Base-by-base conservation (phyloP, 306 rosid genomes). In the Ochetophila trinervis region DNA sequence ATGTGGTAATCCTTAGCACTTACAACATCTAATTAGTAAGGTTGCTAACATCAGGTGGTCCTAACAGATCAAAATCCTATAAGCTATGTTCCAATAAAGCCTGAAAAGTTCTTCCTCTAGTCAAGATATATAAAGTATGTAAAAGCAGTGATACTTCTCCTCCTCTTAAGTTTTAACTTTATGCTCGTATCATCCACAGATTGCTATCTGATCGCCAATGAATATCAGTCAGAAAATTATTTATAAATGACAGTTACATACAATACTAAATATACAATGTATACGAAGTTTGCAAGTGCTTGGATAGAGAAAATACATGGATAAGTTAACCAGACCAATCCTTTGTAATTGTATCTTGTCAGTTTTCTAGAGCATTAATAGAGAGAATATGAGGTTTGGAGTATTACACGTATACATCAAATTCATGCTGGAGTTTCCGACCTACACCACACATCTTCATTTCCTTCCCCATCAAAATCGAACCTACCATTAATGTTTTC, bases 361-460 rank as follows among this genome's bases (percentile, higher is more conserved):
- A 53, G 52, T 27, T 52, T n/a, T 53, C 53, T 18, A 17, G 40
- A 67, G 51, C 32, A 23, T 40, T 34, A n/a, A n/a, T n/a, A 11
- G 45, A 57, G 30, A 27, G 57, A 1, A 27, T 49, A 35, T 34
- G 70, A 62, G 69, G 86, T 44, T 73, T 63, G 49, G 66, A 76
- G 24, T 47, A 62, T 50, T 64, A 67, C 79, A 69, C 69, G 63
- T 57, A 57, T 13, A 13, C 71, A 7, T 24, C 15, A 45, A 51
- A 4, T 52, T 44, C 71, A 69, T 60, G 68, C 54, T 62, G 49
- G 62, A 57, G 66, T 27, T 71, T 57, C 63, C 59, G 74, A 66
- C 55, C 71, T 72, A 78, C 63, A 35, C 47, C 74, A 78, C 63
- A 35, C 47, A 45, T 67, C 72, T 65, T 56, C 40, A 60, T 32